Conservation (phyloP, 257 asterid species). For the Galeopsis tetrahit region DNA sequence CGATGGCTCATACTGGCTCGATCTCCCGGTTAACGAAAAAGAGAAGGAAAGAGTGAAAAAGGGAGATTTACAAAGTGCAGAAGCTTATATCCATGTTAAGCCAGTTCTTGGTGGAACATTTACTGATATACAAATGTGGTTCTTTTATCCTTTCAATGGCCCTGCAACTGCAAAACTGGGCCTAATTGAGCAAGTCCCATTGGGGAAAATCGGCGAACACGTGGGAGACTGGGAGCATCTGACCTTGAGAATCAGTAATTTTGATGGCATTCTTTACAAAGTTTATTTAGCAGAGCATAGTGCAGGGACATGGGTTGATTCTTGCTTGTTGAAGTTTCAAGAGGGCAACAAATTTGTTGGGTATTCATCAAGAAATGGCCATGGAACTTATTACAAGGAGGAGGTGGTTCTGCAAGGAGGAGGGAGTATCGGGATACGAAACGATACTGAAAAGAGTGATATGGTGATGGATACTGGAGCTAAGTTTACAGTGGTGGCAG, state of each 20-base stretch:
- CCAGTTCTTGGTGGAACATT: constrained; percentile 71
- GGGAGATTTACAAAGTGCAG: constrained; percentile 64
- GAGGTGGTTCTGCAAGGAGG: constrained; percentile 64
- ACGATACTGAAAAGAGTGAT: constrained; percentile 63
- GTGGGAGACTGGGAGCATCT: constrained; percentile 97
- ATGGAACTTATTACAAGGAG: constrained; percentile 49
- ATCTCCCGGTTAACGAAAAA: constrained; percentile 57
- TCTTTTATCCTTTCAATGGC: constrained; percentile 91
- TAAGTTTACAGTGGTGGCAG: constrained; percentile 55
- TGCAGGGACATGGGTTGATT: constrained; percentile 71
- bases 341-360: constrained; percentile 58
- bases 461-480: constrained; percentile 60
- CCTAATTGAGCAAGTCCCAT: constrained; percentile 38
- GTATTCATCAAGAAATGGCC: constrained; percentile 73
- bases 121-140: constrained; percentile 81
- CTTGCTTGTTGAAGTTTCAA: constrained; percentile 51
- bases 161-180: constrained; percentile 70
- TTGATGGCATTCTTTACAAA: constrained; percentile 59
- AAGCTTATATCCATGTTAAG: constrained; percentile 72
- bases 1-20: constrained; percentile 76
- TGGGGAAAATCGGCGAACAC: constrained; percentile 82
- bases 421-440: constrained; percentile 60
- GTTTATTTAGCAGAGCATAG: constrained; percentile 73
- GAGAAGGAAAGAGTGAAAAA: constrained; percentile 41
- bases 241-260: constrained; percentile 82